Conservation (phyloP, 2,329 filamentous ascomycete genomes). For the Leptographium radiaticola region DNA sequence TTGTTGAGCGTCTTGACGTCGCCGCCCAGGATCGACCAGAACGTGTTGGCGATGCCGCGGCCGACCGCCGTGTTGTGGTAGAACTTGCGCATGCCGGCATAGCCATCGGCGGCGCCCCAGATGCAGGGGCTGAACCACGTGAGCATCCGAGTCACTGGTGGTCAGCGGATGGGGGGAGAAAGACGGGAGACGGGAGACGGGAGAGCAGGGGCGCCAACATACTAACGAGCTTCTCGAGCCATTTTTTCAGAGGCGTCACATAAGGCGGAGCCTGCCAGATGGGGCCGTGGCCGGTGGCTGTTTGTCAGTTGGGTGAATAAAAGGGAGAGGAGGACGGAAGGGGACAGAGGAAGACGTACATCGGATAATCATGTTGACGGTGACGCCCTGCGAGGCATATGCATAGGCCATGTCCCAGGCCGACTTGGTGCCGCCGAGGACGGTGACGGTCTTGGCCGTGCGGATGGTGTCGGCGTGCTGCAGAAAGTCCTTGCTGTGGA, state of each 20-base stretch:
- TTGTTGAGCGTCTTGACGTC: constrained; percentile 41
- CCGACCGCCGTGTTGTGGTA: constrained; percentile 46
- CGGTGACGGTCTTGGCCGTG: constrained; percentile 30
- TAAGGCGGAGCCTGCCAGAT: constrained; percentile 45
- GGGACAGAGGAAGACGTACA: constrained; percentile 16
- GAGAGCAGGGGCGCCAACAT: constrained; percentile 8
- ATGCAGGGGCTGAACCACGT: constrained; percentile 66
- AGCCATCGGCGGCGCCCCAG: constrained; percentile 54
- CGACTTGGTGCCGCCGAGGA: constrained; percentile 52
- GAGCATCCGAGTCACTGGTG: constrained; percentile 45
- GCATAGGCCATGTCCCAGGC: constrained; percentile 53
- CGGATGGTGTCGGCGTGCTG: constrained; percentile 26
- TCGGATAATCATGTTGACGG: constrained; percentile 49
- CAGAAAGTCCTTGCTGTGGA: constrained; percentile 35
- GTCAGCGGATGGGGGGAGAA: background rate
- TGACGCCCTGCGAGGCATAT: constrained; percentile 39
- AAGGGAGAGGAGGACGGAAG: too few relatives aligned
- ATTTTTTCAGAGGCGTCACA: constrained; percentile 54
- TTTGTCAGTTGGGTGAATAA: background rate
- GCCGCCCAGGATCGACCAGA: constrained; percentile 43
- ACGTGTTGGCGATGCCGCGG: constrained; percentile 37
- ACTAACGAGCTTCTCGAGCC: constrained; percentile 55
- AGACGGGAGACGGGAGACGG: background rate
- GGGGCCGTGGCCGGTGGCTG: constrained; percentile 39
- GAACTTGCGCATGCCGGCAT: constrained; percentile 36